Base-by-base conservation (phyloP, 441 rosid species). In the Breynia disticha region DNA sequence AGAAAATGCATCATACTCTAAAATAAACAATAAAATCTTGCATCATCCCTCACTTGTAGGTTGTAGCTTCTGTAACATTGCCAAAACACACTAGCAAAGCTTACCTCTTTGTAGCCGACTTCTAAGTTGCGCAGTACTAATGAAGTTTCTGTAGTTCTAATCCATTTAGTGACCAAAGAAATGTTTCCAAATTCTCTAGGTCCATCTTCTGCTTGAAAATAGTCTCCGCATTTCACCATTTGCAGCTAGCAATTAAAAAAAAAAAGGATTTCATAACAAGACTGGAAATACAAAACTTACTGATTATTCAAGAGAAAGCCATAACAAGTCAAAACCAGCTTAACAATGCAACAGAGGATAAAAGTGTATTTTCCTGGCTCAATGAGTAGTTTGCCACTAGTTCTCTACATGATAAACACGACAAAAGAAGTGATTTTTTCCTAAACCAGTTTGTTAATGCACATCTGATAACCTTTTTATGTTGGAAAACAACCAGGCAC, bases 151-250 rank as follows among this genome's bases (percentile, higher is more conserved):
- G 82, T 80, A 42, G 75, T 59, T 65, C 52, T 70, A 44, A 64
- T 64, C 95, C 87, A 78, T 57, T 83, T 91, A 44, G 84, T 72
- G 51, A 11, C 55, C 20, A 76, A 28, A 61, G 67, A 72, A 53
- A 84, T 75, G 67, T 84, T 86, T 38, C 96, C 98, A 72, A 88
- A 80, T 48, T 77, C 75, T 76, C 95, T 67, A 46, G 84, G 85
- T 63, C 86, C 84, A 73, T 79, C 78, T 76, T 77, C 87, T 16
- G 86, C 77, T 74, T 74, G 90, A 71, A 80, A 84, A 71, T 91
- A 91, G 52, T 88, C 87, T 49, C 95, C 97, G 45, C 98, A 79
- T 64, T 85, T 87, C 44, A 74, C 75, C 35, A 54, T 76, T 95
- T 87, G 72, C 67, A 57, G 19, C 22, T 53, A 66, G n/a, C 43